Conservation (phyloP, 306 rosid species). For the Citrullus mucosospermus region DNA sequence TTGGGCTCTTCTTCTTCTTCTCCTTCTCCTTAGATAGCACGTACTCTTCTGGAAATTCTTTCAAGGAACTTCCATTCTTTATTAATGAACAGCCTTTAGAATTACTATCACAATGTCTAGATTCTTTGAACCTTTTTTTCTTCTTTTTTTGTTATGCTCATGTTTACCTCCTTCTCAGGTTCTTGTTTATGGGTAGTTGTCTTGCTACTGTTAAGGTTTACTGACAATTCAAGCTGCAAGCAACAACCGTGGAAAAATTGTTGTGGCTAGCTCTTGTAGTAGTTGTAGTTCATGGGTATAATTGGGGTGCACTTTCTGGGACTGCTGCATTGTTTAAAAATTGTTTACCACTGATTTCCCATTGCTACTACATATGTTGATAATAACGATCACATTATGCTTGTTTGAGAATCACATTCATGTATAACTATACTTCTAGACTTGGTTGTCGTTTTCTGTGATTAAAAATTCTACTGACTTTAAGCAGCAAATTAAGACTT, state of each 20-base stretch:
- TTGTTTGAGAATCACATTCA: background rate
- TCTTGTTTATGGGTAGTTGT: background rate
- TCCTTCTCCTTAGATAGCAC: background rate
- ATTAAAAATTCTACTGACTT: background rate
- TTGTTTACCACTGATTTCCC: background rate
- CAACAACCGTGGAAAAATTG: background rate
- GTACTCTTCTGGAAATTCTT: background rate
- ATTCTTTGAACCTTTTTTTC: background rate
- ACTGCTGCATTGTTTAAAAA: background rate
- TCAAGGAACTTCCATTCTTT: background rate
- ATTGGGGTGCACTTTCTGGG: background rate
- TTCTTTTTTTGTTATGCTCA: background rate
- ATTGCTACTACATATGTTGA: background rate
- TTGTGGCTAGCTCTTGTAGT: background rate
- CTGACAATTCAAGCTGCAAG: background rate
- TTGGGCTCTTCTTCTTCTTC: conserved; percentile 11
- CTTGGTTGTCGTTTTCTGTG: background rate
- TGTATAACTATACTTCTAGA: background rate
- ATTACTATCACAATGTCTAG: background rate
- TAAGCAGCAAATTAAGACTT: background rate
- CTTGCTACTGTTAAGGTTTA: background rate
- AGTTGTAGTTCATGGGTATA: background rate
- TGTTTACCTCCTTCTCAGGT: background rate
- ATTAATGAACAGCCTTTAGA: background rate
- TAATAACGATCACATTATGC: background rate